These are phyloP conservation scores for Quercus phellos DNA, from an alignment of 331 rosid genomes.

Conservation along the genomic window DNA sequence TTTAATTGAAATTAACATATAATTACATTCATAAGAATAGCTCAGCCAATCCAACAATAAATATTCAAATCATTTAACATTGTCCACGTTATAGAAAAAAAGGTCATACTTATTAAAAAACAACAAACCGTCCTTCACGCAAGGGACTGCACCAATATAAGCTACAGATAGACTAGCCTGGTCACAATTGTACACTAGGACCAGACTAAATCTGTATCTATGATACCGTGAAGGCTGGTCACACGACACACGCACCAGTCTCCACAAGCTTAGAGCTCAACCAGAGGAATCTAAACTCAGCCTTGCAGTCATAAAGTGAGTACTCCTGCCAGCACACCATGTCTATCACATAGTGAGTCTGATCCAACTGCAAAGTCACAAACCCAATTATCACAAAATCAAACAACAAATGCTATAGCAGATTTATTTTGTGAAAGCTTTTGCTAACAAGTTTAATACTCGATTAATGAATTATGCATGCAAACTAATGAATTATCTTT, in stretches of 20 bases:
- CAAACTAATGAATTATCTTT: too few relatives aligned
- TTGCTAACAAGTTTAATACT: too few relatives aligned
- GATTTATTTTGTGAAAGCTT: background rate
- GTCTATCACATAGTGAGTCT: conserved; percentile 83
- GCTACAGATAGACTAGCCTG: conserved; percentile 53
- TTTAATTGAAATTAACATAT: too few relatives aligned
- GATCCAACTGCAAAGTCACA: conserved; percentile 51
- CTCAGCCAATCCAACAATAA: background rate
- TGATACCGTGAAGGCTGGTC: conserved; percentile 65
- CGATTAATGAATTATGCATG: too few relatives aligned
- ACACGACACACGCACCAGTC: conserved; percentile 40
- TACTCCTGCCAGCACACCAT: conserved; percentile 87
- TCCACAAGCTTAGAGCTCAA: conserved; percentile 75
- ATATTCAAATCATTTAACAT: background rate
- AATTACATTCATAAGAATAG: too few relatives aligned
- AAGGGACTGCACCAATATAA: conserved; percentile 53
- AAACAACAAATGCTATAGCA: background rate
- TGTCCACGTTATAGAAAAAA: background rate
- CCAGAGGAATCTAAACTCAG: conserved; percentile 88
- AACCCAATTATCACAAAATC: conserved; percentile 4
- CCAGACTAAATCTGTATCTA: conserved; percentile 56
- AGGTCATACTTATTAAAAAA: conserved; percentile 66
- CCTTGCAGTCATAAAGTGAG: conserved; percentile 64
- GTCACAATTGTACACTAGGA: conserved; percentile 54
- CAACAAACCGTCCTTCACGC: conserved; percentile 72